Conservation (phyloP, 1,284 basidiomycete species). For the Ganoderma leucocontextum region DNA sequence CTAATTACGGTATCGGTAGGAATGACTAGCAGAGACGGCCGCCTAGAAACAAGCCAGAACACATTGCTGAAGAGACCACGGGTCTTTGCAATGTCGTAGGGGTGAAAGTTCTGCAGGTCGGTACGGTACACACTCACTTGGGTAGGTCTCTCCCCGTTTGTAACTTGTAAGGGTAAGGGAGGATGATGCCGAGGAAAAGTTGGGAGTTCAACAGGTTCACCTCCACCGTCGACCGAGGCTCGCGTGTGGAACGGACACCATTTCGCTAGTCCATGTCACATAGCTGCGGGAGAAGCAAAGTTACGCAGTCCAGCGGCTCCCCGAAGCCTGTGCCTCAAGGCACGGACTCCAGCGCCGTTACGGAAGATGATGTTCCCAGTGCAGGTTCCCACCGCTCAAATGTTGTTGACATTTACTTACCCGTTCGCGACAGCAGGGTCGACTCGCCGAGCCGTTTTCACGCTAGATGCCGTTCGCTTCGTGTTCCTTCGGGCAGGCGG, state of each 20-base stretch:
- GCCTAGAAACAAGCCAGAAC: not conserved
- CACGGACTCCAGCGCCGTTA: not conserved
- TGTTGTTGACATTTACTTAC: not conserved
- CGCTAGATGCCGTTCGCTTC: not conserved
- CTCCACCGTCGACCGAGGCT: no score
- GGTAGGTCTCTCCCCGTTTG: not conserved
- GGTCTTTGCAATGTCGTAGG: no score
- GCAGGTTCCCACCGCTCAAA: not conserved
- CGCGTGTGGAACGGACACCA: not conserved
- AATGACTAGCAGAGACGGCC: not conserved
- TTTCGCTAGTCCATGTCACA: not conserved
- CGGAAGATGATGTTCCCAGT: not conserved
- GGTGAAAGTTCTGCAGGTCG: no score
- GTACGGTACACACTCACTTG: not conserved
- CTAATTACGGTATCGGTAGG: not conserved
- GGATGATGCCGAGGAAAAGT: not conserved
- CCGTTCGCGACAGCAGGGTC: not conserved
- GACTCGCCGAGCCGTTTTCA: not conserved
- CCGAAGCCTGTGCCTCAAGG: not conserved
- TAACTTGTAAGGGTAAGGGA: not conserved
- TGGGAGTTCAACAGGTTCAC: not conserved
- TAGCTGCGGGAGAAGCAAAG: not conserved
- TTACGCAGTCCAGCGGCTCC: not conserved
- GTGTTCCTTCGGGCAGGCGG: not conserved
- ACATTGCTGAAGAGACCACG: not conserved